Base-by-base conservation (phyloP, 2,329 filamentous ascomycete genomes). In the Didymella sp. region DNA sequence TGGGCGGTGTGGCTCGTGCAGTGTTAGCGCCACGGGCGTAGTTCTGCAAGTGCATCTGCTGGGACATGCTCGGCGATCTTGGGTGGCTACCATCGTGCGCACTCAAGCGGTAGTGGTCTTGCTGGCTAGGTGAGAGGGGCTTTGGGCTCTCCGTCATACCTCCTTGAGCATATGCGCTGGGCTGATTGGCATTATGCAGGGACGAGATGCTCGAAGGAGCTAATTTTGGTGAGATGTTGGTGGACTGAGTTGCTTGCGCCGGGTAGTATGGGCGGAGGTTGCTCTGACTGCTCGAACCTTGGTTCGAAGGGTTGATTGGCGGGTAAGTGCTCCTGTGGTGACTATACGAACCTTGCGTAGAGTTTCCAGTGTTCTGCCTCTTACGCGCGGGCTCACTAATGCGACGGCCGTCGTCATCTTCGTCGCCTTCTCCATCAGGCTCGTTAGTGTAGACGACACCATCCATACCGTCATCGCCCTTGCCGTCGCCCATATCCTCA, bases 111-210 rank as follows among this genome's bases (percentile, higher is more conserved):
- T 78, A 78, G 54, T 84, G 80, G 19, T 82, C 79, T 61, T 80
- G 78, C 55, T 81, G 80, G 17, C 82, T 82, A n/a, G 89, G 89
- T 58, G 88, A 92, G 37, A 96, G 80, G 4, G 92, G 89, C 71
- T 93, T 96, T 0, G 92, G 92, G 63, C 91, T 96, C 75, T 96
- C 92, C 3, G 90, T 95, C 80, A 96, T 90, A 51, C 78, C 77
- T 50, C 85, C 84, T 62, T 92, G 87, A 8, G 87, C 84, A 72
- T 91, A 96, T 62, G 92, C 84, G 83, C 84, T 43, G 80, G 79
- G 52, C 61, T 74, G 71, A 31, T 65, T 72, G 33, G 72, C 67
- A 51, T 70, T 71, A 56, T 76, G 74, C 19, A 76, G 61, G 13
- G 72, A 73, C 8, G 73, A 72, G n/a, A 75, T 62, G 59, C 69